Evolutionary conservation across 225 moss, liverwort and hornwort species (phyloP).

Genomic region (Ulota crispa): DNA sequence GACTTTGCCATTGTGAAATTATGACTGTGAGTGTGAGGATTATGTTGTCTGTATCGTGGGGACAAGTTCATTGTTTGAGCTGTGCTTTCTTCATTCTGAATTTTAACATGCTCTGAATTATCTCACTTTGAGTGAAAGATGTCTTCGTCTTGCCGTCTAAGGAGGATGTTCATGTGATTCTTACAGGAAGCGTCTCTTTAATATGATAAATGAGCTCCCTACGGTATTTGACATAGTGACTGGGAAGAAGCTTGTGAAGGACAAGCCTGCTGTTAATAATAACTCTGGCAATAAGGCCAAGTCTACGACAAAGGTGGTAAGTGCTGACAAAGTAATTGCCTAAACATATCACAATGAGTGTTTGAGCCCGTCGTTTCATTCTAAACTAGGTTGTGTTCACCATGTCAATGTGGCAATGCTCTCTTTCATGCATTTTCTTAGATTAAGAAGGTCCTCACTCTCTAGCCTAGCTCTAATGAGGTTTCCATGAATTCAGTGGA

Average conservation of each 20-base stretch:
- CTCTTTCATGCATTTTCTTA: background rate
- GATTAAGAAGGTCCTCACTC: background rate
- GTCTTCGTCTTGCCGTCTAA: conserved; percentile 14
- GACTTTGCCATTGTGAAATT: background rate
- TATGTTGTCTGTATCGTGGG: background rate
- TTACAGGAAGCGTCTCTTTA: conserved; percentile 67
- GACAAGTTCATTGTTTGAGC: conserved; percentile 7
- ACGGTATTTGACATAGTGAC: conserved; percentile 69
- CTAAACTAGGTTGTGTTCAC: background rate
- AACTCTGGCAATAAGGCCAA: conserved; percentile 55
- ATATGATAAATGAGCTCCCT: conserved; percentile 67
- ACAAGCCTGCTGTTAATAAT: conserved; percentile 54
- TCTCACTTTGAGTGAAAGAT: background rate
- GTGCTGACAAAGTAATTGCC: conserved; percentile 12
- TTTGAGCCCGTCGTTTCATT: background rate
- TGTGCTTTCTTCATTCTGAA: background rate
- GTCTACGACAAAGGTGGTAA: conserved; percentile 61
- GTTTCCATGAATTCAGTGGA: background rate
- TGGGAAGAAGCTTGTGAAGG: conserved; percentile 65
- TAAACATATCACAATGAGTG: background rate
- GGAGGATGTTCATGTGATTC: background rate
- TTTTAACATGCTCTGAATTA: background rate
- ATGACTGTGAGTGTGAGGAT: background rate
- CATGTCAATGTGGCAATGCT: background rate
- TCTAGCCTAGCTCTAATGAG: background rate